phyloP scores from a whole-genome alignment of 352 stramenopile genomes.

The Elongisporangium anandrum region DNA sequence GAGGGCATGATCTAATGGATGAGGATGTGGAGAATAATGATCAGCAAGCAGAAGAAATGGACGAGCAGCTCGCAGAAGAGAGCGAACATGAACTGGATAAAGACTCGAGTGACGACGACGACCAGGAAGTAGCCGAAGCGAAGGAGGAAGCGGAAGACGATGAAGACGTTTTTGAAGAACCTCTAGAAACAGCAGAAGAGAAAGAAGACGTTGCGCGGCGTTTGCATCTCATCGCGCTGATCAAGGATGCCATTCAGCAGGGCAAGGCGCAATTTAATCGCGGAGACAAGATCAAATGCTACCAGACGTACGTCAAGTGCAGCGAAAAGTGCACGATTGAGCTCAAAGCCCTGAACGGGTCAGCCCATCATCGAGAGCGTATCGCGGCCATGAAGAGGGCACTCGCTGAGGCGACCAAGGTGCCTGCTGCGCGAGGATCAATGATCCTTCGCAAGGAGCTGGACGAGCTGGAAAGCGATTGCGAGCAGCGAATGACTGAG shows the following conservation, averaged over 20 bases:
- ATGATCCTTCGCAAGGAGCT: constrained; percentile 61
- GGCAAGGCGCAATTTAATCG: constrained; percentile 74
- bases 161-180: constrained; percentile 7
- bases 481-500: constrained; percentile 24
- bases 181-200: constrained; percentile 20
- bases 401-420: constrained; percentile 31
- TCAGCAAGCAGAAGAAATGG: constrained; percentile 9
- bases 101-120: constrained; percentile 15
- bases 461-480: constrained; percentile 39
- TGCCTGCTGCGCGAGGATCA: constrained; percentile 54
- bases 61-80: constrained; percentile 12
- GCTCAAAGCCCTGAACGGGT: constrained; percentile 27
- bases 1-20: too few species aligned
- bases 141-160: constrained; percentile 19
- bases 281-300: constrained; percentile 72
- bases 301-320: constrained; percentile 52
- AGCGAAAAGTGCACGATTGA: constrained; percentile 37
- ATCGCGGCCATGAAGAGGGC: constrained; percentile 27
- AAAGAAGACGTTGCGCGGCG: constrained; percentile 36
- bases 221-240: constrained; percentile 32
- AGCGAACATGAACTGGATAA: constrained; percentile 18
- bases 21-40: too few species aligned
- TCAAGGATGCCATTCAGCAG: constrained; percentile 45
- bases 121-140: constrained; percentile 15
- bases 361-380: constrained; percentile 22